phyloP scores from a whole-genome alignment of 2,329 filamentous ascomycete genomes.

The Furcasterigmium sp. region DNA sequence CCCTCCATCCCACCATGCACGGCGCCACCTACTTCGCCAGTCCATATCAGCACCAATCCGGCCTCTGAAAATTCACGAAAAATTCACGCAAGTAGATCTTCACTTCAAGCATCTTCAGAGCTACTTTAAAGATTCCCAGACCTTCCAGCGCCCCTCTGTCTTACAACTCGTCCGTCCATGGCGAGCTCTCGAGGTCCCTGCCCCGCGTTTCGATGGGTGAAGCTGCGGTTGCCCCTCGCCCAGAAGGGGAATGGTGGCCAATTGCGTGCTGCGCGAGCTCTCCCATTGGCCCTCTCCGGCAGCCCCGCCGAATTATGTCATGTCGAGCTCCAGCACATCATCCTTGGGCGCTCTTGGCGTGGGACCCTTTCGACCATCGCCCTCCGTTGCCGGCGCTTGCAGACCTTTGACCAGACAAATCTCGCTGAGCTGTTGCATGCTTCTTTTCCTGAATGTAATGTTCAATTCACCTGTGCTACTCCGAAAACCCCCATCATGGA shows the following conservation, averaged over 20 bases:
- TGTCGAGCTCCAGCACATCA: constrained; percentile 11
- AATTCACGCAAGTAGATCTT: not conserved
- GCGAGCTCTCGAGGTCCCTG: not conserved
- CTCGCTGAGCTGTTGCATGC: too few relatives aligned
- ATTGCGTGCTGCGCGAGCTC: constrained; percentile 25
- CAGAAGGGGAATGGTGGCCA: constrained; percentile 10
- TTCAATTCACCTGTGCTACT: too few relatives aligned
- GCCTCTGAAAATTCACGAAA: not conserved
- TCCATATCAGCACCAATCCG: not conserved
- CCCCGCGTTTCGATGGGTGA: constrained; percentile 1
- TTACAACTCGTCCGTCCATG: too few relatives aligned
- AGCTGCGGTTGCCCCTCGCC: constrained; percentile 16
- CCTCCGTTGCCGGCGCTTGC: too few relatives aligned
- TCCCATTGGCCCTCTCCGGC: constrained; percentile 21
- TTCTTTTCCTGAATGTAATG: too few relatives aligned
- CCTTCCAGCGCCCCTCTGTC: too few relatives aligned
- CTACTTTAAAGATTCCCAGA: too few relatives aligned
- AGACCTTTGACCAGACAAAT: too few relatives aligned
- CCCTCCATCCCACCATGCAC: too few relatives aligned
- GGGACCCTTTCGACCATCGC: not conserved
- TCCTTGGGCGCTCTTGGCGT: constrained; percentile 1
- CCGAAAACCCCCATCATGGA: too few relatives aligned
- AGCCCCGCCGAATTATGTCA: constrained; percentile 22
- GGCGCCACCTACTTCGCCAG: too few relatives aligned
- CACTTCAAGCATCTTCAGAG: not conserved